Base-by-base conservation (phyloP, 305 asterid species). In the Lippia alba region DNA sequence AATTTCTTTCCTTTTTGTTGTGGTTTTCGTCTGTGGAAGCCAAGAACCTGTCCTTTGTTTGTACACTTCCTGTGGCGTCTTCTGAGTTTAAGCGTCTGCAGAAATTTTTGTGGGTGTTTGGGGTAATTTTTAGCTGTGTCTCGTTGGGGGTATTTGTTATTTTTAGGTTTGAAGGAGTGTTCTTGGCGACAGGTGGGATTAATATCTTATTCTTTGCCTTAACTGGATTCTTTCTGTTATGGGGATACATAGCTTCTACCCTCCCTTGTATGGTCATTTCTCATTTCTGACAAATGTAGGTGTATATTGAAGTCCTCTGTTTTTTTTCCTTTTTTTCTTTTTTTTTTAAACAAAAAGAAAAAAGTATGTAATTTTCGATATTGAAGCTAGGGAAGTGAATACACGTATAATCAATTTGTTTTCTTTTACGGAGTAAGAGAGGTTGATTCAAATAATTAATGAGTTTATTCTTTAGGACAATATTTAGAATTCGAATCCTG, bases 21-120 rank as follows among this genome's bases (percentile, higher is more conserved):
- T 66, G 61, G 66, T 72, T 66, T 54, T 80, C 74, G 66, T 68
- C 64, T 68, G 69, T 65, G 78, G 75, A 83, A 80, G 83, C 87
- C 87, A 83, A 81, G 83, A 75, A 85, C 81, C 84, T 80, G 86
- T 69, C 78, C 78, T 60, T 77, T 46, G 76, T 73, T 74, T 74
- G 67, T 24, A 66, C 78, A 74, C 40, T 62, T 56, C 41, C 69
- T 15, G n/a, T n/a, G 7, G 45, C 10, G 0, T 9, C 7, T 20
- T 41, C 63, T 56, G 40, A 19, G 46, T 24, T 45, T 50, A 30
- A 49, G 60, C 67, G 55, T 46, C 45, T 49, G 1, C 61, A 60
- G 74, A 60, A 60, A 48, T 70, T 60, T 64, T 44, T 74, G 5
- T 59, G 67, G 54, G 57, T 57, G 56, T 48, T 73, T 59, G 55